Evolutionary conservation across 192 early-diverging fungal species (phyloP), one percentile per base, ranked within the genome.

Genomic region (Coemansia sp.): DNA sequence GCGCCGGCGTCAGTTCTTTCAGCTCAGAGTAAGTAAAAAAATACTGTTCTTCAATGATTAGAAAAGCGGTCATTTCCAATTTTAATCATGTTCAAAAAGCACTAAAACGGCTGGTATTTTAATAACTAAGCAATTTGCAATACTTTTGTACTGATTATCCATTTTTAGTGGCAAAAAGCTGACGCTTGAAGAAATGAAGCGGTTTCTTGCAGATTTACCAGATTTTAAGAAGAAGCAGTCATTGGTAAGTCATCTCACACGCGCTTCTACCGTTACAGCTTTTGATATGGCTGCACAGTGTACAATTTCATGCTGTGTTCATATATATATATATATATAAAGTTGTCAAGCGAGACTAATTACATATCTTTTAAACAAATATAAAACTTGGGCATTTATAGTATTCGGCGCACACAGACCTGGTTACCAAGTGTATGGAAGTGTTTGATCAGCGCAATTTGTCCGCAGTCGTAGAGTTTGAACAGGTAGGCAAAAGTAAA

Each of bases 351-450:
- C n/a, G n/a, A n/a, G n/a, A n/a, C n/a, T n/a, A n/a, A n/a, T n/a
- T n/a, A n/a, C n/a, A n/a, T n/a, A n/a, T n/a, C n/a, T n/a, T n/a
- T n/a, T n/a, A n/a, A n/a, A n/a, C n/a, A n/a, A n/a, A n/a, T n/a
- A n/a, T n/a, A n/a, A n/a, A n/a, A n/a, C n/a, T n/a, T n/a, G n/a
- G n/a, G n/a, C n/a, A n/a, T n/a, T n/a, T 34, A 18, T 83, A 83
- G 72, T 85, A 82, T 61, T 71, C 79, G 42, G 25, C 75, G 29
- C 85, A 87, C 50, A 82, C 83, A 45, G 77, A 79, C 40, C 69
- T 87, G 49, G 71, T 67, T 57, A 64, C 67, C 48, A 68, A 76
- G 58, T 85, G 84, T 28, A 67, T 84, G 7, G 68, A 75, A 11
- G 62, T 66, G 20, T 74, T 76, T 12, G 63, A 74, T 5, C 32